Percentiles rank a stretch among this genome's conserved stretches.
Conservation (phyloP, 2,329 filamentous ascomycete genomes). For the Aspergillus versicolor region DNA sequence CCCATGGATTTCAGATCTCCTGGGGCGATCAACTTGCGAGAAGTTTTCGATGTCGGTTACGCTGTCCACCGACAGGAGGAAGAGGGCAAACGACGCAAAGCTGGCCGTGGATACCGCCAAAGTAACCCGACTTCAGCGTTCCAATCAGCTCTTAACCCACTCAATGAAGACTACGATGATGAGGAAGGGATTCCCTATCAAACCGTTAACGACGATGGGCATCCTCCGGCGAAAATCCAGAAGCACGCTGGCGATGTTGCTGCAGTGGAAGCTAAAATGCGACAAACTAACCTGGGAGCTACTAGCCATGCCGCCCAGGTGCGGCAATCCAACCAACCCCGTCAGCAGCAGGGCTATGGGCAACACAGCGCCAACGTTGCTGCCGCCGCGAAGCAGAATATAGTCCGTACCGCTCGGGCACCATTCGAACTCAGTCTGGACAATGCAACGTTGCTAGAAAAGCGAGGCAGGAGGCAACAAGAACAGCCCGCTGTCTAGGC, state of each 20-base stretch:
- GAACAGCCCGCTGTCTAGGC: slow-evolving; percentile 29
- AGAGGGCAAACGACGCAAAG: slow-evolving; percentile 86
- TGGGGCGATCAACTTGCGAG: slow-evolving; percentile 88
- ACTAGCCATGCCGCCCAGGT: slow-evolving; percentile 62
- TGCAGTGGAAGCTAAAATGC: slow-evolving; percentile 82
- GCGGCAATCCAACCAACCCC: slow-evolving; percentile 56
- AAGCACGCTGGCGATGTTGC: slow-evolving; percentile 64
- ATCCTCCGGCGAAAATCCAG: slow-evolving; percentile 64
- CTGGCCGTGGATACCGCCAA: slow-evolving; percentile 68
- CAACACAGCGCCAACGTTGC: slow-evolving; percentile 85
- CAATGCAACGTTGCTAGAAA: slow-evolving; percentile 82
- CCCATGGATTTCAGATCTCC: slow-evolving; percentile 93
- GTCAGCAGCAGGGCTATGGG: slow-evolving; percentile 69
- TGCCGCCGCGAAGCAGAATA: slow-evolving; percentile 78
- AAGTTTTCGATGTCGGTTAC: slow-evolving; percentile 98
- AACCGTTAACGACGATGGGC: slow-evolving; percentile 15
- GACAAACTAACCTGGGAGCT: slow-evolving; percentile 71
- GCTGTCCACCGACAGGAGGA: slow-evolving; percentile 96
- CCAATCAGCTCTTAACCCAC: slow-evolving; percentile 59
- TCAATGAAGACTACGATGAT: slow-evolving; percentile 64
- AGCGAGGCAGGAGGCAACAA: slow-evolving; percentile 52
- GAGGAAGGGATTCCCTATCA: slow-evolving; percentile 48
- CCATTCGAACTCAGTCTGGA: slow-evolving; percentile 91
- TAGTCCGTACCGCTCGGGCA: slow-evolving; percentile 70
- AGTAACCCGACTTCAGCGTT: slow-evolving; percentile 57